A percentile compares a stretch with the other conserved stretches of the same genome.
Conservation (phyloP, 2,329 filamentous ascomycete genomes). For the Xylaria multiplex region DNA sequence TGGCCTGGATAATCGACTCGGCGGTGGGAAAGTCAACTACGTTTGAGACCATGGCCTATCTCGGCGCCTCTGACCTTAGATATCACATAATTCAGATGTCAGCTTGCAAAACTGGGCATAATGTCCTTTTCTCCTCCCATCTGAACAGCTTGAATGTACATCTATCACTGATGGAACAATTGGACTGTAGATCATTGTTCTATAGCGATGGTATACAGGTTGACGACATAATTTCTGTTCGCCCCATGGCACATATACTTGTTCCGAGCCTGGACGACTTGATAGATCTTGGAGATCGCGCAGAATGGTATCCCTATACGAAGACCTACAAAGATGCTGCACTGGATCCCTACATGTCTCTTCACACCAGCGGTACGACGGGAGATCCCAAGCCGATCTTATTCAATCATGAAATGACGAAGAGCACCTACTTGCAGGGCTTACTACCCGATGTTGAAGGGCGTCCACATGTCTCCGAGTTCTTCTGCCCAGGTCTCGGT, state of each 20-base stretch:
- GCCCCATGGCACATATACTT: slow-evolving; percentile 34
- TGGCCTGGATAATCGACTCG: slow-evolving; percentile 39
- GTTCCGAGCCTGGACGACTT: slow-evolving; percentile 38
- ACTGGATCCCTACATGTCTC: slow-evolving; percentile 35
- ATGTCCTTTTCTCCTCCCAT: slow-evolving; percentile 41
- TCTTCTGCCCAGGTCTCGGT: slow-evolving; percentile 28
- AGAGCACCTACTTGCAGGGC: slow-evolving; percentile 22
- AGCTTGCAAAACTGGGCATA: slow-evolving; percentile 41
- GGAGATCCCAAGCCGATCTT: slow-evolving; percentile 37
- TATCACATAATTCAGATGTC: slow-evolving; percentile 44
- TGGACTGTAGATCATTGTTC: slow-evolving; percentile 37
- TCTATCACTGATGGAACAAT: slow-evolving; percentile 38
- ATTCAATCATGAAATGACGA: slow-evolving; percentile 28
- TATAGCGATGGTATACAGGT: slow-evolving; percentile 34
- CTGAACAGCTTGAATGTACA: slow-evolving; percentile 39
- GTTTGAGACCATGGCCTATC: slow-evolving; percentile 39
- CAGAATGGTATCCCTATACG: slow-evolving; percentile 37
- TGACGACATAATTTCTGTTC: slow-evolving; percentile 35
- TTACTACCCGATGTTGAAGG: slow-evolving; percentile 34
- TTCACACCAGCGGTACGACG: slow-evolving; percentile 42
- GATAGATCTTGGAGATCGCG: slow-evolving; percentile 15
- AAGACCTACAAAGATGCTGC: slow-evolving; percentile 40
- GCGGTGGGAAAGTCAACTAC: slow-evolving; percentile 35
- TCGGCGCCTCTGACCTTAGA: slow-evolving; percentile 37
- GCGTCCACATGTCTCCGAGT: slow-evolving; percentile 25